These are phyloP conservation scores for Biscogniauxia sp. DNA, from an alignment of 2,329 filamentous ascomycete genomes.

Conservation along the genomic window DNA sequence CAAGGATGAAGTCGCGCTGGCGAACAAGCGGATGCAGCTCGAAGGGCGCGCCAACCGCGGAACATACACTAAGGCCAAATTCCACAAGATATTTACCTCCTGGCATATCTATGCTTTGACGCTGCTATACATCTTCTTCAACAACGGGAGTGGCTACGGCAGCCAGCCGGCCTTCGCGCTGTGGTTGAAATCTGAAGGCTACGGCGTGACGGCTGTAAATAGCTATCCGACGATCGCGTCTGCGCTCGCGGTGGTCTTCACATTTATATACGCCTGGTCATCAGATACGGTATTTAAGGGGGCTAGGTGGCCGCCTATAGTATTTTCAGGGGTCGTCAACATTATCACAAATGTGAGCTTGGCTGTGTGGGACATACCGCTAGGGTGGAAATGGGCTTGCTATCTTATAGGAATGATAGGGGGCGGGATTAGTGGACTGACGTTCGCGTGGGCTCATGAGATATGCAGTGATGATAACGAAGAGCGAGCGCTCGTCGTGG, in stretches of 20 bases:
- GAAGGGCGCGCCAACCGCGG: conserved; percentile 44
- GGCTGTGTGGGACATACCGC: conserved; percentile 44
- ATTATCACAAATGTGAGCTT: conserved; percentile 41
- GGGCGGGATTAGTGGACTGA: conserved; percentile 45
- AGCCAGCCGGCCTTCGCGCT: conserved; percentile 54
- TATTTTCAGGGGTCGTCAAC: conserved; percentile 50
- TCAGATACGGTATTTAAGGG: conserved; percentile 61
- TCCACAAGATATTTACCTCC: conserved; percentile 58
- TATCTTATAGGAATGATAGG: conserved; percentile 56
- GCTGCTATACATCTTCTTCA: conserved; percentile 61
- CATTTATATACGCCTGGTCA: conserved; percentile 63
- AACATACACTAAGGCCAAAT: conserved; percentile 44
- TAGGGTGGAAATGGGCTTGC: conserved; percentile 62
- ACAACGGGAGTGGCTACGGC: conserved; percentile 51
- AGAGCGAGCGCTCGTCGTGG: conserved; percentile 64
- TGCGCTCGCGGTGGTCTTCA: conserved; percentile 54
- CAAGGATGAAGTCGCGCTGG: conserved; percentile 37
- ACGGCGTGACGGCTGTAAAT: conserved; percentile 38
- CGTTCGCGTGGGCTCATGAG: conserved; percentile 49
- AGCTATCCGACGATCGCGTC: conserved; percentile 59
- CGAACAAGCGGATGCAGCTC: conserved; percentile 39
- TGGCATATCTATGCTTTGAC: conserved; percentile 65
- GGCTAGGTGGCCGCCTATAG: conserved; percentile 61
- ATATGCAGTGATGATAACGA: conserved; percentile 55
- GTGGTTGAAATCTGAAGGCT: conserved; percentile 45